These are phyloP conservation scores for Fusarium proliferatum DNA, from an alignment of 2,329 filamentous ascomycete species.

Conservation along the genomic window DNA sequence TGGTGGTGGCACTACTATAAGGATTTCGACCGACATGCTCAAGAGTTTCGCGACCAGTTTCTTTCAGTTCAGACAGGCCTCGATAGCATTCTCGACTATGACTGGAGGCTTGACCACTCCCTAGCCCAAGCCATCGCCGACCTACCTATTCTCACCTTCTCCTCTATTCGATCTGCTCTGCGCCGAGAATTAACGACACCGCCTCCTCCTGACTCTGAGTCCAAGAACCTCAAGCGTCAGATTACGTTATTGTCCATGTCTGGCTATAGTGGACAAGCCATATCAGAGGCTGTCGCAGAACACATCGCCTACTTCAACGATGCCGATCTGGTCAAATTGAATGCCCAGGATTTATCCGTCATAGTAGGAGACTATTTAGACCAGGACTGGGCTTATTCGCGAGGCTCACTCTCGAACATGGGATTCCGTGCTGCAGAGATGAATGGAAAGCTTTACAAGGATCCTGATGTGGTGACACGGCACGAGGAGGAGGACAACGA, in stretches of 20 bases:
- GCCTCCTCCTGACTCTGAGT: conserved; percentile 46
- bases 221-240: conserved; percentile 51
- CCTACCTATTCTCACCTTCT: conserved; percentile 49
- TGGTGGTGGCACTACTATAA: conserved; percentile 56
- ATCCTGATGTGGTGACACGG: conserved; percentile 52
- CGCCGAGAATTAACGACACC: conserved; percentile 45
- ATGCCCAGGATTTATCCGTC: conserved; percentile 76
- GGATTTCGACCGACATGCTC: conserved; percentile 47
- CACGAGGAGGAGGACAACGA: conserved; percentile 50
- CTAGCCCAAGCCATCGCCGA: conserved; percentile 51
- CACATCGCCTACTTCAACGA: conserved; percentile 69
- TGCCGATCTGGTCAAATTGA: conserved; percentile 75
- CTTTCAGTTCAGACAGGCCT: conserved; percentile 43
- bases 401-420: conserved; percentile 63
- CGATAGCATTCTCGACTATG: conserved; percentile 45
- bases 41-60: conserved; percentile 47
- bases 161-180: conserved; percentile 46
- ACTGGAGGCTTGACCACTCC: conserved; percentile 48
- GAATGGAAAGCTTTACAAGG: conserved; percentile 64
- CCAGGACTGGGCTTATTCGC: conserved; percentile 63
- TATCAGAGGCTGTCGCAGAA: conserved; percentile 65
- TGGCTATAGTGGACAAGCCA: conserved; percentile 53
- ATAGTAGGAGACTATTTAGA: conserved; percentile 77
- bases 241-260: conserved; percentile 53
- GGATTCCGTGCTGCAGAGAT: conserved; percentile 67